phyloP scores from a whole-genome alignment of 805 yeast species.

The Starmerella powellii region DNA sequence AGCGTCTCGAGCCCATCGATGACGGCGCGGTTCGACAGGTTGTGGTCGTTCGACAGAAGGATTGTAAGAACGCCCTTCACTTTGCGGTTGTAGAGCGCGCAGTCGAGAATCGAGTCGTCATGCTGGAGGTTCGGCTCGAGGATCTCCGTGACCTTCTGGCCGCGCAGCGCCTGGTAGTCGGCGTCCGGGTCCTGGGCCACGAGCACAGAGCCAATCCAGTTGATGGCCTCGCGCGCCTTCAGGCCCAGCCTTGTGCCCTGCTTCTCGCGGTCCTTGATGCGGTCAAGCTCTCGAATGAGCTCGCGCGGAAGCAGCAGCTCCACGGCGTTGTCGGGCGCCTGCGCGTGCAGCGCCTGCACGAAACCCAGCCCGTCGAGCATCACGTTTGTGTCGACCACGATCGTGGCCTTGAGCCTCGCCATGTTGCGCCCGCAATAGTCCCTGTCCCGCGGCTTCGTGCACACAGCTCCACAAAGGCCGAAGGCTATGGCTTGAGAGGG shows the following conservation, averaged over 20 bases:
- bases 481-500: no score
- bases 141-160: slow-evolving; percentile 10
- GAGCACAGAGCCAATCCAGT: slow-evolving; percentile 11
- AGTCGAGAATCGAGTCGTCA: slow-evolving; percentile 17
- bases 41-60: slow-evolving; percentile 15
- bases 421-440: no score
- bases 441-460: no score
- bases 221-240: slow-evolving; percentile 15
- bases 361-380: slow-evolving; percentile 4
- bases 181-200: slow-evolving; percentile 3
- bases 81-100: slow-evolving; percentile 15
- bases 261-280: slow-evolving; percentile 13
- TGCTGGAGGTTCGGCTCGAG: slow-evolving; percentile 1
- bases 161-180: slow-evolving; percentile 10
- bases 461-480: no score
- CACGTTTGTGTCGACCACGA: slow-evolving; percentile 18
- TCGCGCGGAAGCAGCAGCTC: slow-evolving; percentile 15
- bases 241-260: not conserved
- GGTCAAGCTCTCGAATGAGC: slow-evolving; percentile 14
- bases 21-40: slow-evolving; percentile 11
- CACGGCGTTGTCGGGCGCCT: not conserved
- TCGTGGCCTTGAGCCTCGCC: slow-evolving; percentile 5
- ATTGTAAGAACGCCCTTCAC: slow-evolving; percentile 3
- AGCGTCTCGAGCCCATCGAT: slow-evolving; percentile 13
- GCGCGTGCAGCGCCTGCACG: slow-evolving; percentile 1